Evolutionary conservation across 2,329 filamentous ascomycete genomes (phyloP).

Genomic region (Calonectria pauciramosa): DNA sequence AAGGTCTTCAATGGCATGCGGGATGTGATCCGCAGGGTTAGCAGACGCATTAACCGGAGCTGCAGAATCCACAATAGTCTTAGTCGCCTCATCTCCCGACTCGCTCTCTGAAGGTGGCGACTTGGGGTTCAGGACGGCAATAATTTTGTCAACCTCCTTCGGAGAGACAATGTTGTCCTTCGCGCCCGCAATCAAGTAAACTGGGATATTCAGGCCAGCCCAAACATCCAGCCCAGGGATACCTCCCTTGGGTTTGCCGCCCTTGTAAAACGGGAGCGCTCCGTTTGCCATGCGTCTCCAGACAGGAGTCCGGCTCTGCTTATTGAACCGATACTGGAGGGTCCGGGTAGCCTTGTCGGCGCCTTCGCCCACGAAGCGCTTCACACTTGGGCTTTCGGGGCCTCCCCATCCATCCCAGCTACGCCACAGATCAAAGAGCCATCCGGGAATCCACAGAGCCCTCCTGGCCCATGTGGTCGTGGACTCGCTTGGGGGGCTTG

Average conservation of each 20-base stretch:
- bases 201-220: constrained; percentile 78
- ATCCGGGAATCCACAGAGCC: constrained; percentile 77
- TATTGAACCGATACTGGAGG: constrained; percentile 82
- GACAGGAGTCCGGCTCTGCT: constrained; percentile 84
- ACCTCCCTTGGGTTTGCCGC: constrained; percentile 69
- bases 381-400: constrained; percentile 81
- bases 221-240: constrained; percentile 79
- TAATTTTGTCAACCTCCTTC: constrained; percentile 78
- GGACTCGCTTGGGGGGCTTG: constrained; percentile 71
- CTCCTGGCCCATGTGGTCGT: constrained; percentile 60
- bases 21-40: constrained; percentile 48
- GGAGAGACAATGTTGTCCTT: constrained; percentile 83
- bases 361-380: constrained; percentile 78
- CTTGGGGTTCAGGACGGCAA: constrained; percentile 51
- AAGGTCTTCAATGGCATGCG: constrained; percentile 52
- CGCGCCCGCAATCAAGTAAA: constrained; percentile 84
- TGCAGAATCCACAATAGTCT: constrained; percentile 59
- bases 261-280: constrained; percentile 71
- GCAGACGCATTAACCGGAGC: constrained; percentile 59
- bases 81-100: constrained; percentile 44
- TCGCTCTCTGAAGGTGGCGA: constrained; percentile 29
- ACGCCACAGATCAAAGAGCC: constrained; percentile 82
- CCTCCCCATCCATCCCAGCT: constrained; percentile 86
- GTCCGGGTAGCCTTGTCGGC: constrained; percentile 76
- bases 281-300: constrained; percentile 87